Evolutionary conservation across 768 basidiomycete genomes (phyloP).

Genomic region (Sporobolomyces pararoseus): DNA sequence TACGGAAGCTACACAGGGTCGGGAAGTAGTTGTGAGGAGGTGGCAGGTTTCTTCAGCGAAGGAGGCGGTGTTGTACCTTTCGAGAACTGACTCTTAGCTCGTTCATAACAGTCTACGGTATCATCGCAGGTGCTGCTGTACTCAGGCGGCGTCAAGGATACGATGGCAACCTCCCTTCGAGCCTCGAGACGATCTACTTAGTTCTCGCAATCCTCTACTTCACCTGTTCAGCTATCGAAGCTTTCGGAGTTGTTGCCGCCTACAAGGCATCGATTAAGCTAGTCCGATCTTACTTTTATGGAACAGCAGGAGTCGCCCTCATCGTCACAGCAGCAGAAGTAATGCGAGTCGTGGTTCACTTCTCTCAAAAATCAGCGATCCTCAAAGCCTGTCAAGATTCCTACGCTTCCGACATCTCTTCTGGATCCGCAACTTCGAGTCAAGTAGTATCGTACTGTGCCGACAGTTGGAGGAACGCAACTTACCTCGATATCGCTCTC

Average conservation of each 20-base stretch:
- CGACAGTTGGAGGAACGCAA: conserved; percentile 12
- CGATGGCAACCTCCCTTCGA: neutral
- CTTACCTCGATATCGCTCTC: conserved; percentile 36
- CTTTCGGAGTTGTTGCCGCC: conserved; percentile 28
- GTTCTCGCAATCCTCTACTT: conserved; percentile 34
- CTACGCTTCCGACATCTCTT: conserved; percentile 11
- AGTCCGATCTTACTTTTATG: conserved; percentile 32
- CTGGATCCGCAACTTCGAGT: neutral
- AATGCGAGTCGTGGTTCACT: conserved; percentile 20
- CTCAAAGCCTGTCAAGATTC: conserved; percentile 11
- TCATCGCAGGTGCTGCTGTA: conserved; percentile 13
- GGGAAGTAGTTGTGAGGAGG: too few relatives aligned
- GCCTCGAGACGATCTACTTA: conserved; percentile 21
- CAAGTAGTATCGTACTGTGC: conserved; percentile 12
- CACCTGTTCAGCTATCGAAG: conserved; percentile 24
- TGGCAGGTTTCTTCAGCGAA: too few relatives aligned
- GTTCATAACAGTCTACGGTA: conserved; percentile 19
- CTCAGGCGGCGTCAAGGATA: neutral
- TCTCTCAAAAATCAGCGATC: conserved; percentile 22
- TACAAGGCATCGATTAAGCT: conserved; percentile 11
- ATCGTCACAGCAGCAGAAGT: conserved; percentile 25
- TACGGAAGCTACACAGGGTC: too few relatives aligned
- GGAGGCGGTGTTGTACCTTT: too few relatives aligned
- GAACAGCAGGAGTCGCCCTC: conserved; percentile 1
- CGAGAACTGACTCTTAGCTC: neutral